phyloP scores from a whole-genome alignment of 225 moss, liverwort and hornwort genomes.

The Antitrichia curtipendula region DNA sequence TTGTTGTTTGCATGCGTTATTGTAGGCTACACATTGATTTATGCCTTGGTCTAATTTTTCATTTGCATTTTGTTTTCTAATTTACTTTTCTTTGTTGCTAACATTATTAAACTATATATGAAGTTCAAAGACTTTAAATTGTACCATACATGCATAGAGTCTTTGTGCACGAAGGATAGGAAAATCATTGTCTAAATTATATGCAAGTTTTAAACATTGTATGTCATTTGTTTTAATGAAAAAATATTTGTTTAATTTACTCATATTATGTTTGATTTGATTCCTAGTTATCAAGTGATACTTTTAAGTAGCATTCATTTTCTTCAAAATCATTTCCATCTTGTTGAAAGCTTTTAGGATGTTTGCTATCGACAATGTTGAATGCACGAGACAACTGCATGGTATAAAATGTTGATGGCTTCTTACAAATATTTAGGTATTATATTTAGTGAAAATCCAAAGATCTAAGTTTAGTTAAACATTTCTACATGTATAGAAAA shows the following conservation, averaged over 20 bases:
- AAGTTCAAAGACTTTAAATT: not conserved
- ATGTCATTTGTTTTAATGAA: not conserved
- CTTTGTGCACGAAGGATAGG: not conserved
- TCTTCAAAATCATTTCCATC: not conserved
- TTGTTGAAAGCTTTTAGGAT: not conserved
- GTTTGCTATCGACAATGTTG: not conserved
- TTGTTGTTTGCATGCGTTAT: rapidly evolving
- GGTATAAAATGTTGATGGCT: not conserved
- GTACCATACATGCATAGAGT: not conserved
- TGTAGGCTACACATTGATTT: not conserved
- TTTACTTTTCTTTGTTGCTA: not conserved
- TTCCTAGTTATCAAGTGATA: not conserved
- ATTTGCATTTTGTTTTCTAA: not conserved
- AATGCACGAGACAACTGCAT: not conserved
- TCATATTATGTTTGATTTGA: not conserved
- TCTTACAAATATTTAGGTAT: not conserved
- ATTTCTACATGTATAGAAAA: rapidly evolving
- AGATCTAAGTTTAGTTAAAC: not conserved
- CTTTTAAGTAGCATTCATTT: rapidly evolving
- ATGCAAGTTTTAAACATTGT: not conserved
- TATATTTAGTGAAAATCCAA: not conserved
- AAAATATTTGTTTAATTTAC: not conserved
- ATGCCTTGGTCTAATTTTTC: not conserved
- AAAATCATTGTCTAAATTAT: too few relatives aligned
- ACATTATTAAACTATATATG: not conserved